Base-by-base conservation (phyloP, 2,329 filamentous ascomycete species). In the Trichophyton benhamiae region DNA sequence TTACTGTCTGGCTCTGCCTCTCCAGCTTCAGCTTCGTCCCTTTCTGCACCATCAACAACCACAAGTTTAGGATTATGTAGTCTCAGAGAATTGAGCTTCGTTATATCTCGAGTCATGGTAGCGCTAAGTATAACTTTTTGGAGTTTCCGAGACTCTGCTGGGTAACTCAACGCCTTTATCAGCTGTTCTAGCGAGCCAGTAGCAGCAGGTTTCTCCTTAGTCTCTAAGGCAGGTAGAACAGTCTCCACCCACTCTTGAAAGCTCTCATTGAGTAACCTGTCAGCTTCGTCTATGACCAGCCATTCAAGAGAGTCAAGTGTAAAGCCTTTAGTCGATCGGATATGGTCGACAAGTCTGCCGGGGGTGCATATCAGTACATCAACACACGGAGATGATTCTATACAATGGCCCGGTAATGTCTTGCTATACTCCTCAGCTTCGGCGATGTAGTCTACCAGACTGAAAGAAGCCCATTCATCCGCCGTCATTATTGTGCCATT, bases 241-340 rank as follows among this genome's bases (percentile, higher is more conserved):
- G 86, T 76, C 46, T 85, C 83, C 2, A 95, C 79, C 91, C 91
- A 96, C 68, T 92, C 88, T 71, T 96, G 91, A 73, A 94, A 96
- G 69, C 88, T 91, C 72, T 97, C 89, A 49, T 91, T 87, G 4
- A 97, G 81, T 11, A 97, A 78, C 70, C 94, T 90, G 73, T 97
- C 92, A 9, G 92, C 94, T 75, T 97, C 92, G 68, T 97, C 92
- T 53, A 96, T 87, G 2, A 96, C 83, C 0, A 97, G 79, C 91
- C 91, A 97, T 63, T 88, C 83, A 3, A 96, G 79, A 70, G 88
- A 81, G 61, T 87, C 83, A 22, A 97, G 78, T 0, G 80, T 83
- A 71, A 97, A 96, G 0, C 90, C 91, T 2, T 84, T 83, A 0
- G 92, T 97, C 63, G 86, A 85, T 65, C 87, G 86, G 58, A 96